Conservation (phyloP, 208 protist species). For the Crithidia brevicula region DNA sequence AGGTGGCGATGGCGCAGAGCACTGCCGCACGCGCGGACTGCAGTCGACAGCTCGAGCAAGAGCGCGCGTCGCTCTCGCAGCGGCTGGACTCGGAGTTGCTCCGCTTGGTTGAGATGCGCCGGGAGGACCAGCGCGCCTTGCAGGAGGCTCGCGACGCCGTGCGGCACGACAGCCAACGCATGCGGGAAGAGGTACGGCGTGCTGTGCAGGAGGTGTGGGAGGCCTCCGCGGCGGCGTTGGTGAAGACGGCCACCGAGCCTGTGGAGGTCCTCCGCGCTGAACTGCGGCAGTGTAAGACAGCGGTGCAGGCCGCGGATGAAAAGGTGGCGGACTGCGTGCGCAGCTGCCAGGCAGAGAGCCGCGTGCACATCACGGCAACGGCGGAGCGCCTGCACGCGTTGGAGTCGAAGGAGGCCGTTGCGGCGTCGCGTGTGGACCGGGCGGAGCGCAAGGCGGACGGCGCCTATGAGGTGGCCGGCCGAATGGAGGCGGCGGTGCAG, state of each 20-base stretch:
- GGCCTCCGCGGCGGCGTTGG: slow-evolving; percentile 39
- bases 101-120: slow-evolving; percentile 70
- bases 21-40: slow-evolving; percentile 57
- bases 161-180: slow-evolving; percentile 33
- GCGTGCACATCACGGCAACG: slow-evolving; percentile 43
- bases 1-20: slow-evolving; percentile 50
- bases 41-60: slow-evolving; percentile 62
- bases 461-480: slow-evolving; percentile 45
- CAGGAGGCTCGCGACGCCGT: slow-evolving; percentile 43
- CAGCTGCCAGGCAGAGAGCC: slow-evolving; percentile 57
- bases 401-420: slow-evolving; percentile 61
- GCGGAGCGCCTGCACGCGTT: slow-evolving; percentile 70
- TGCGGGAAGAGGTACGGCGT: slow-evolving; percentile 36
- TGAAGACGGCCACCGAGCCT: slow-evolving; percentile 49
- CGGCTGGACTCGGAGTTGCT: slow-evolving; percentile 76
- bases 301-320: slow-evolving; percentile 48
- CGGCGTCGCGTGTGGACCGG: slow-evolving; percentile 57
- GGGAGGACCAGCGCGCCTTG: slow-evolving; percentile 63
- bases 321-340: slow-evolving; percentile 55
- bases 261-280: slow-evolving; percentile 43
- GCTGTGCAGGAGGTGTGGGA: slow-evolving; percentile 66
- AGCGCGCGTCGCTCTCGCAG: slow-evolving; percentile 50
- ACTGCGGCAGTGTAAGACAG: slow-evolving; percentile 34
- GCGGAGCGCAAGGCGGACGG: slow-evolving; percentile 75
- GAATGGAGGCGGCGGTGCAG: slow-evolving; percentile 42